These are phyloP conservation scores for Boletus vermiculosoides DNA, from an alignment of 768 basidiomycete genomes.

Conservation along the genomic window DNA sequence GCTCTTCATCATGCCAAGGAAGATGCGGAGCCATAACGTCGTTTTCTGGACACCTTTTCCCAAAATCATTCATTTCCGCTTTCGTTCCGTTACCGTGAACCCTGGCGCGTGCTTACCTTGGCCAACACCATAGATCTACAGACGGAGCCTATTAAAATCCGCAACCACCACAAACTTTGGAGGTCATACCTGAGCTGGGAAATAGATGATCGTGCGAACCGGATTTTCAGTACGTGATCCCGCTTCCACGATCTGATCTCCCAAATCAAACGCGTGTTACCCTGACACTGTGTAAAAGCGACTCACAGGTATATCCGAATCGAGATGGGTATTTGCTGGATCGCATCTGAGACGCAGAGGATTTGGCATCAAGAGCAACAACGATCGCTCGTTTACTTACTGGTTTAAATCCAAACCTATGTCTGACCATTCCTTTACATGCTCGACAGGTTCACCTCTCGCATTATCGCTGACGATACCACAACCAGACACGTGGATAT, in stretches of 20 bases:
- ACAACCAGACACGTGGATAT: conserved; percentile 44
- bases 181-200: conserved; percentile 32
- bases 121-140: conserved; percentile 43
- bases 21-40: conserved; percentile 38
- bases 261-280: background rate
- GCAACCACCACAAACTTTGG: background rate
- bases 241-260: conserved; percentile 37
- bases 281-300: background rate
- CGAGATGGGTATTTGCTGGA: conserved; percentile 32
- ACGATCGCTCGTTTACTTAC: conserved; percentile 13
- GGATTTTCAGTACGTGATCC: conserved; percentile 40
- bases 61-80: background rate
- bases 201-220: conserved; percentile 44
- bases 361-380: background rate
- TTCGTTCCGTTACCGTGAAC: background rate
- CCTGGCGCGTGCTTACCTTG: conserved; percentile 28
- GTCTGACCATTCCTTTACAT: conserved; percentile 38
- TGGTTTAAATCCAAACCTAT: conserved; percentile 35
- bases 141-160: background rate
- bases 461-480: conserved; percentile 42
- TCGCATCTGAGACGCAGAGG: conserved; percentile 22
- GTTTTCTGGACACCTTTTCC: conserved; percentile 38
- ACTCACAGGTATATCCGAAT: conserved; percentile 33
- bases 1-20: conserved; percentile 32
- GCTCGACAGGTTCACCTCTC: conserved; percentile 36